Conservation (phyloP, 1,139 yeast genomes). For the Suhomyces coccinellae region DNA sequence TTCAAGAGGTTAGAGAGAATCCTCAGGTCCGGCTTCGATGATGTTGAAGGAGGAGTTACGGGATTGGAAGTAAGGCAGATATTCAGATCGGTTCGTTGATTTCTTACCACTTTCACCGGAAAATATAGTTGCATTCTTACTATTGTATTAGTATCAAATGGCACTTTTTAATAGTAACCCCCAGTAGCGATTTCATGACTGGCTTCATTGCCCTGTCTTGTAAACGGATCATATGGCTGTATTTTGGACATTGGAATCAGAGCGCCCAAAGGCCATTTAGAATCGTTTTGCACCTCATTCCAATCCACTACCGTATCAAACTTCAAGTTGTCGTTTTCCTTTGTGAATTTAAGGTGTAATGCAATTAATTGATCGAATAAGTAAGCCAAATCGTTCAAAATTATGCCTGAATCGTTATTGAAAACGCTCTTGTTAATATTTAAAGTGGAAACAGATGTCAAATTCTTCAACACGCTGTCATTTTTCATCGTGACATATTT, state of each 20-base stretch:
- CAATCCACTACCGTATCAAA: conserved; percentile 42
- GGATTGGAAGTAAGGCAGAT: conserved; percentile 36
- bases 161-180: not conserved
- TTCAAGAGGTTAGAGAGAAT: conserved; percentile 42
- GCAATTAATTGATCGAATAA: conserved; percentile 42
- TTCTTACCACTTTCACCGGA: not conserved
- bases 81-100: conserved; percentile 15
- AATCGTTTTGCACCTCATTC: conserved; percentile 38
- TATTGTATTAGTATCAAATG: not conserved
- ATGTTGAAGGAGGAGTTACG: conserved; percentile 39
- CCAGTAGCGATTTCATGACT: not conserved
- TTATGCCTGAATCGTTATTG: conserved; percentile 33
- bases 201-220: not conserved
- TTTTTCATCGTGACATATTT: conserved; percentile 32
- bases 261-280: conserved; percentile 49
- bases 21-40: conserved; percentile 41
- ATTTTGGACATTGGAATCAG: conserved; percentile 33
- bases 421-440: conserved; percentile 39
- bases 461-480: conserved; percentile 32
- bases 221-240: conserved; percentile 9
- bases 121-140: not conserved
- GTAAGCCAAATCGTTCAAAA: conserved; percentile 39
- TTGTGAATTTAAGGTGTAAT: conserved; percentile 40
- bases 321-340: conserved; percentile 43
- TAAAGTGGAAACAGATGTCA: conserved; percentile 40